Conservation (phyloP, 1,284 basidiomycete species). For the Trichosporon ovoides region DNA sequence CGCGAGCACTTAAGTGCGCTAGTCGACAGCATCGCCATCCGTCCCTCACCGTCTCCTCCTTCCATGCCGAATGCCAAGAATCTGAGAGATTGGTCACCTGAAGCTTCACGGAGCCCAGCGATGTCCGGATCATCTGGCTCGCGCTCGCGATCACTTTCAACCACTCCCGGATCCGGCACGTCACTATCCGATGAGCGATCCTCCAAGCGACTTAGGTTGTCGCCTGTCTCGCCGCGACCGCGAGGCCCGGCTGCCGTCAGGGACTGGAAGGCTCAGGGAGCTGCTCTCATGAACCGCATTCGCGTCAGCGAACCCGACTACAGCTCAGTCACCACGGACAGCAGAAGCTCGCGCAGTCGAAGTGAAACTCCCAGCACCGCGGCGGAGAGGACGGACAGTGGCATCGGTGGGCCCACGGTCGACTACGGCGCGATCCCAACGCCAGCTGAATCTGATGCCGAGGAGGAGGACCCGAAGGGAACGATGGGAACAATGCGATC, state of each 20-base stretch:
- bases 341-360: constrained; percentile 12
- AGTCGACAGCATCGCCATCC: constrained; percentile 79
- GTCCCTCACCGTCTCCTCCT: constrained; percentile 58
- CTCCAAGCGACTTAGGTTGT: constrained; percentile 34
- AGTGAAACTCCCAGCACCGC: neutral
- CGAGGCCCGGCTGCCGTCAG: constrained; percentile 5
- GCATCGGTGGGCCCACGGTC: constrained; percentile 21
- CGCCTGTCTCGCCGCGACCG: constrained; percentile 25
- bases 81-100: constrained; percentile 26
- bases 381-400: neutral
- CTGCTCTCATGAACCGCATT: constrained; percentile 42
- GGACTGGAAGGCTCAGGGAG: constrained; percentile 41
- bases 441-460: neutral
- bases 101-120: constrained; percentile 6
- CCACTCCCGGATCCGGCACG: constrained; percentile 12
- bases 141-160: neutral
- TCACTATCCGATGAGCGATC: constrained; percentile 28
- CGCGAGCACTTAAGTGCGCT: constrained; percentile 84
- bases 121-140: constrained; percentile 5
- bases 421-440: constrained; percentile 21
- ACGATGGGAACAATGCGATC: neutral
- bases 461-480: neutral
- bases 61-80: constrained; percentile 15
- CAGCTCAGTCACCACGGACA: constrained; percentile 31
- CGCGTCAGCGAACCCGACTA: constrained; percentile 33